Evolutionary conservation across 2,329 filamentous ascomycete genomes (phyloP).

Genomic region (Colletotrichum horii): DNA sequence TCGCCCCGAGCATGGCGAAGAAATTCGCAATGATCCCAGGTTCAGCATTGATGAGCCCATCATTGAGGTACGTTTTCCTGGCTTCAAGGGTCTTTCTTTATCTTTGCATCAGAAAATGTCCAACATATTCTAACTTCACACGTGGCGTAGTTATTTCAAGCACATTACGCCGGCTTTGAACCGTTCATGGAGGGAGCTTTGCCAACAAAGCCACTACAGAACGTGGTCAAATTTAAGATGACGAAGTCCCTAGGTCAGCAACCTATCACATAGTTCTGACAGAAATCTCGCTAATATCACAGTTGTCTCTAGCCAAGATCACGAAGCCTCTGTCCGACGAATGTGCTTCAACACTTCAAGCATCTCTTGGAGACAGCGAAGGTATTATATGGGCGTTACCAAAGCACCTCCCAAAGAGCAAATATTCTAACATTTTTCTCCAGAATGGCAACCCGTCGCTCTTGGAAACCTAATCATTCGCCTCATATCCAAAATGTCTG

Average conservation of each 20-base stretch:
- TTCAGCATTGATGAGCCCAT: not conserved
- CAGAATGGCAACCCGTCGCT: not conserved
- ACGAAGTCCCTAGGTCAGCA: not conserved
- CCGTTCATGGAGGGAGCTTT: not conserved
- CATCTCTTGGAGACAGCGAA: not conserved
- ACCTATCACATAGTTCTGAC: not conserved
- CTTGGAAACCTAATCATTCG: not conserved
- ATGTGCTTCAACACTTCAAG: not conserved
- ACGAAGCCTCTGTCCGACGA: not conserved
- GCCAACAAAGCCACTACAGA: not conserved
- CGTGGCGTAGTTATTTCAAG: not conserved
- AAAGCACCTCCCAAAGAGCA: not conserved
- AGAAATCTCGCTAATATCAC: not conserved
- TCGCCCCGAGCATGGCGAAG: not conserved
- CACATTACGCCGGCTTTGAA: not conserved
- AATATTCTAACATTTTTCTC: not conserved
- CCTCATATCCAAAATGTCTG: not conserved
- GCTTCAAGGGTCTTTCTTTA: not conserved
- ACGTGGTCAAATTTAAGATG: not conserved
- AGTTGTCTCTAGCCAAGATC: not conserved
- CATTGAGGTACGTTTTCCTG: not conserved
- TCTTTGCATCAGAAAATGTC: not conserved
- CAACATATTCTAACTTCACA: not conserved
- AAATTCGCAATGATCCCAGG: not conserved
- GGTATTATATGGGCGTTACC: not conserved